These are phyloP conservation scores for Wickerhamiella australiensis DNA, from an alignment of 805 yeast genomes.

Conservation along the genomic window DNA sequence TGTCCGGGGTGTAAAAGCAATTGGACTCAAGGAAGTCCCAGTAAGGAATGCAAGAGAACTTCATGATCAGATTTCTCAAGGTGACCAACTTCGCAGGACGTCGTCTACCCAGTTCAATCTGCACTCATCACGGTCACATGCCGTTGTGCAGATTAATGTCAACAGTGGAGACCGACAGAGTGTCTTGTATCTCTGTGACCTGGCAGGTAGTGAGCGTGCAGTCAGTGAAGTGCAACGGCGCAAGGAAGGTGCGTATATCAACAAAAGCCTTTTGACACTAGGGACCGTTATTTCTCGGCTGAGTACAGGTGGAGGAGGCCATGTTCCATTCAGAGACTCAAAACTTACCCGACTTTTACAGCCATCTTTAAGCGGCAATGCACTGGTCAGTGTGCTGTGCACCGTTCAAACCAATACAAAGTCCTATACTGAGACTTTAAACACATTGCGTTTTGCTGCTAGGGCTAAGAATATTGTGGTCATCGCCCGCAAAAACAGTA, in stretches of 20 bases:
- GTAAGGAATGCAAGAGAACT: constrained; percentile 51
- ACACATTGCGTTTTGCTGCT: constrained; percentile 84
- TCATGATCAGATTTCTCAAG: constrained; percentile 45
- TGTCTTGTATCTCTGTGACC: constrained; percentile 76
- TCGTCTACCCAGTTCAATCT: constrained; percentile 84
- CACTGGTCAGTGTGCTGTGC: constrained; percentile 74
- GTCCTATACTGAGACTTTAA: constrained; percentile 62
- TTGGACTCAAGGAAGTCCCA: constrained; percentile 55
- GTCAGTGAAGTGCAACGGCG: constrained; percentile 63
- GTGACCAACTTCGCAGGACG: constrained; percentile 66
- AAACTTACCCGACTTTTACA: constrained; percentile 81
- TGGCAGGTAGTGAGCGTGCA: constrained; percentile 94
- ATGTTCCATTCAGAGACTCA: constrained; percentile 87
- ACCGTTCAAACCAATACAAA: constrained; percentile 60
- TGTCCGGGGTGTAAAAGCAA: constrained; percentile 55
- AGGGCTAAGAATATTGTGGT: constrained; percentile 78
- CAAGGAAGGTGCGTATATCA: constrained; percentile 87
- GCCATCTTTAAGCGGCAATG: constrained; percentile 81
- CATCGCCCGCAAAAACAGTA: constrained; percentile 40
- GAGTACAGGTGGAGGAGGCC: constrained; percentile 40
- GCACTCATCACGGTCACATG: constrained; percentile 83
- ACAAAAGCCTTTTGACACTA: constrained; percentile 77
- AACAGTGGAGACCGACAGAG: constrained; percentile 36
- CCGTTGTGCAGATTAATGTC: constrained; percentile 62
- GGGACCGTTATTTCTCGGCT: constrained; percentile 86